Evolutionary conservation across 768 basidiomycete genomes (phyloP).

Genomic region (Cyclocybe cylindracea): DNA sequence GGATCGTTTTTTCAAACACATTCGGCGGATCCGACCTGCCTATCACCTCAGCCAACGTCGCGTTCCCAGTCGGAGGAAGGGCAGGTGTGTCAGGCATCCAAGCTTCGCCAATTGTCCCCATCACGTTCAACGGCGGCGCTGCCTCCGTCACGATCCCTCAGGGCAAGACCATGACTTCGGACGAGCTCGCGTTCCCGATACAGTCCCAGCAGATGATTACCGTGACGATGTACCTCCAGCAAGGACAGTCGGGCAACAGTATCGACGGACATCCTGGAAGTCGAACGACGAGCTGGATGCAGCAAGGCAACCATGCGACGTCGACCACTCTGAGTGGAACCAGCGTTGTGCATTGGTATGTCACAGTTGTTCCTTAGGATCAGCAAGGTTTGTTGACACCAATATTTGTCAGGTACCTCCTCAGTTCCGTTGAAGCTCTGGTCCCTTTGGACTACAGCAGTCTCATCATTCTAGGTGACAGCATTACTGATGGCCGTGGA

Average conservation of each 20-base stretch:
- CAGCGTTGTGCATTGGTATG: conserved; percentile 36
- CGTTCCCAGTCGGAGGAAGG: conserved; percentile 35
- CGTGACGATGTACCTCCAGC: conserved; percentile 39
- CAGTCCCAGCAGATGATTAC: conserved; percentile 39
- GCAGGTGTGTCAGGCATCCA: conserved; percentile 39
- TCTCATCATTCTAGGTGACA: conserved; percentile 50
- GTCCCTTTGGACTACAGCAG: conserved; percentile 27
- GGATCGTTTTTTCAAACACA: conserved; percentile 48
- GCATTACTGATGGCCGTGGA: conserved; percentile 53
- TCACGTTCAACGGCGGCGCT: conserved; percentile 45
- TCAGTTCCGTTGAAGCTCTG: conserved; percentile 45
- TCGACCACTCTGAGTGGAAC: conserved; percentile 35
- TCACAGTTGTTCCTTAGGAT: not conserved
- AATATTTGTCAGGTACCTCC: conserved; percentile 35
- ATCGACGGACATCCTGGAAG: conserved; percentile 53
- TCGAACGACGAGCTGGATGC: conserved; percentile 45
- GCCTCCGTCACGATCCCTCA: conserved; percentile 41
- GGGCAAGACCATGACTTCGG: conserved; percentile 46
- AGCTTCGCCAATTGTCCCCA: conserved; percentile 29
- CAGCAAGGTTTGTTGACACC: not conserved
- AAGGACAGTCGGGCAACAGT: conserved; percentile 39
- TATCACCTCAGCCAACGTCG: conserved; percentile 46
- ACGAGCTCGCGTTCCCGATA: conserved; percentile 42
- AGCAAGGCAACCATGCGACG: conserved; percentile 37
- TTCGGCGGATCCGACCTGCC: conserved; percentile 44